A percentile compares a stretch with the other conserved stretches of the same genome.
phyloP scores from a whole-genome alignment of 495 filamentous ascomycete genomes.

The Copromyces sp. region DNA sequence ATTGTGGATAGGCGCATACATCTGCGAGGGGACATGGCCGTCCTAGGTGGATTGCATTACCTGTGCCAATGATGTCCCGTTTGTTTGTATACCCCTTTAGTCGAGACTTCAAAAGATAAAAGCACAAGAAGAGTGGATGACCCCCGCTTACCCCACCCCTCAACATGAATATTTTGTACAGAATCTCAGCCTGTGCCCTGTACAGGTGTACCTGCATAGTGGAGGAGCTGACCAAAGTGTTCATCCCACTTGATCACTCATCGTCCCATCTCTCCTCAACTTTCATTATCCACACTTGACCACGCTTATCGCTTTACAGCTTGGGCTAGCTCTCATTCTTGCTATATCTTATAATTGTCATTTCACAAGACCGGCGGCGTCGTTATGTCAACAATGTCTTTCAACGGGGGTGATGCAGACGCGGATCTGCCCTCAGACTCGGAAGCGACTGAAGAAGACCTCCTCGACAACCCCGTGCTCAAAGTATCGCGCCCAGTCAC shows the following conservation, averaged over 20 bases:
- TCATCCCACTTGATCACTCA: too few relatives aligned
- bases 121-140: too few relatives aligned
- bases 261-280: background rate
- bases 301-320: background rate
- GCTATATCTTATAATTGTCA: background rate
- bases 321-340: background rate
- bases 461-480: conserved; percentile 65
- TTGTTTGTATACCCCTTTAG: background rate
- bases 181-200: background rate
- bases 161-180: background rate
- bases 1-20: background rate
- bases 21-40: too few relatives aligned
- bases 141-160: background rate
- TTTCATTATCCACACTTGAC: background rate
- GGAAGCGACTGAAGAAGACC: background rate
- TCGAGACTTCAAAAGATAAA: background rate
- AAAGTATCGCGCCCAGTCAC: conserved; percentile 86
- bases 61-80: background rate
- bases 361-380: background rate
- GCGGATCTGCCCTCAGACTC: background rate
- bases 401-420: background rate
- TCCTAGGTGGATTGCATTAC: background rate
- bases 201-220: background rate
- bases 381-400: background rate
- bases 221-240: background rate